These are phyloP conservation scores for Mucor lusitanicus DNA, from an alignment of 371 early-diverging fungal species.

Conservation along the genomic window DNA sequence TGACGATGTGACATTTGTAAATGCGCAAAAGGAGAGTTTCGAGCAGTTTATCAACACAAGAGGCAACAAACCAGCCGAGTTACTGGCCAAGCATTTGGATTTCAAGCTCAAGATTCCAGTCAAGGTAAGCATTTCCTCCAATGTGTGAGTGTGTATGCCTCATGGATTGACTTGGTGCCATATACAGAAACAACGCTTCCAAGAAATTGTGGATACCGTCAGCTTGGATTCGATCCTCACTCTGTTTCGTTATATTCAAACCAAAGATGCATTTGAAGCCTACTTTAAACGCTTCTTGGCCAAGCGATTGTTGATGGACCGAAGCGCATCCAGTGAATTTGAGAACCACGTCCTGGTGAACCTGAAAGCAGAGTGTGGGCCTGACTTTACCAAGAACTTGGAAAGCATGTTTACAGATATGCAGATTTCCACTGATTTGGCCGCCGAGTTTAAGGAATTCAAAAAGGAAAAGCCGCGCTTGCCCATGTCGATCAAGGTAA, in stretches of 20 bases:
- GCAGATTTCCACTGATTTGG: slow-evolving; percentile 73
- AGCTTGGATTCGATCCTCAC: slow-evolving; percentile 65
- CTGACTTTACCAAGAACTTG: slow-evolving; percentile 84
- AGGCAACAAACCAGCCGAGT: slow-evolving; percentile 86
- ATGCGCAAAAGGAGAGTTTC: slow-evolving; percentile 83
- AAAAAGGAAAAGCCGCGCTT: slow-evolving; percentile 34
- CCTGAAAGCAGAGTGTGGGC: slow-evolving; percentile 87
- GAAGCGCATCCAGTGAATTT: slow-evolving; percentile 75
- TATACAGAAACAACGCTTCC: background rate
- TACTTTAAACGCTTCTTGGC: slow-evolving; percentile 93
- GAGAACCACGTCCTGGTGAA: slow-evolving; percentile 85
- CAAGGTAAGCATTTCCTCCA: slow-evolving; percentile 42
- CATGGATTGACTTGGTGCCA: background rate
- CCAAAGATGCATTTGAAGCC: slow-evolving; percentile 95
- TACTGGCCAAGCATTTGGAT: slow-evolving; percentile 85
- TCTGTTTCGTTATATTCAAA: slow-evolving; percentile 88
- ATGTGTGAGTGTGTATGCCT: no score
- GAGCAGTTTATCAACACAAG: slow-evolving; percentile 85
- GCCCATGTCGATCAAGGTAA: slow-evolving; percentile 77
- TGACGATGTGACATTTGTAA: slow-evolving; percentile 56
- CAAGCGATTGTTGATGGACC: slow-evolving; percentile 80
- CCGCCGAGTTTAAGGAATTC: slow-evolving; percentile 43
- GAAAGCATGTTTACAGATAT: slow-evolving; percentile 96
- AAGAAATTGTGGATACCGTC: background rate
- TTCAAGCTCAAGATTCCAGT: slow-evolving; percentile 45